Evolutionary conservation across 768 basidiomycete species (phyloP).

Genomic region (Suillus sp.): DNA sequence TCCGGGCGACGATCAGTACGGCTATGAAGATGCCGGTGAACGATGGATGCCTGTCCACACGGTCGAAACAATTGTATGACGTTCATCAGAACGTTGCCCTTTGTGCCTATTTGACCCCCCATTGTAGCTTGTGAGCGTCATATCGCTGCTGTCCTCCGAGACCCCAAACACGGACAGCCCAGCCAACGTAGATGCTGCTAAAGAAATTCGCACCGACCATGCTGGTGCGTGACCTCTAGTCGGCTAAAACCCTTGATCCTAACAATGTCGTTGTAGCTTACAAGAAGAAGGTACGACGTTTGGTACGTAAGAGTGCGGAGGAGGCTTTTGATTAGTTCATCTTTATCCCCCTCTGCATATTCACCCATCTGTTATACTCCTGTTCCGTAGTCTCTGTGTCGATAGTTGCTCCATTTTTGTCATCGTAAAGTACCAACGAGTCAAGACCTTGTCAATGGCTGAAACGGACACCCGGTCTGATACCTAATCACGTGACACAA

Average conservation of each 20-base stretch:
- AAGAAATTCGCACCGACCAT: slow-evolving; percentile 71
- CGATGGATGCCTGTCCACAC: slow-evolving; percentile 98
- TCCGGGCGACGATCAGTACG: slow-evolving; percentile 95
- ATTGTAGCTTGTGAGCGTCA: slow-evolving; percentile 87
- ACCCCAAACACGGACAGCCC: slow-evolving; percentile 91
- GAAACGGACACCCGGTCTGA: background rate
- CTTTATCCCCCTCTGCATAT: background rate
- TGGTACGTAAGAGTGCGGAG: slow-evolving; percentile 87
- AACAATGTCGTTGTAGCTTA: slow-evolving; percentile 56
- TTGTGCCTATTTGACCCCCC: background rate
- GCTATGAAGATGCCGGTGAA: slow-evolving; percentile 96
- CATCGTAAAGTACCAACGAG: slow-evolving; percentile 2
- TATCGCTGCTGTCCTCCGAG: slow-evolving; percentile 92
- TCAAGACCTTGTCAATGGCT: background rate
- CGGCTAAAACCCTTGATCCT: slow-evolving; percentile 10
- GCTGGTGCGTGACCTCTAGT: slow-evolving; percentile 44
- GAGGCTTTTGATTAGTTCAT: slow-evolving; percentile 71
- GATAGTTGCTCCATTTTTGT: slow-evolving; percentile 11
- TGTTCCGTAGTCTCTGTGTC: slow-evolving; percentile 15
- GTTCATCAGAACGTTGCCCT: background rate
- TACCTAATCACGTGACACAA: background rate
- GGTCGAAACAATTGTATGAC: slow-evolving; percentile 89
- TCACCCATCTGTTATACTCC: background rate
- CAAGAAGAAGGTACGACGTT: slow-evolving; percentile 92
- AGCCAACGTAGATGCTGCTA: slow-evolving; percentile 95